These are phyloP conservation scores for Metschnikowia chrysomelidarum DNA, from an alignment of 805 yeast species.

Conservation along the genomic window DNA sequence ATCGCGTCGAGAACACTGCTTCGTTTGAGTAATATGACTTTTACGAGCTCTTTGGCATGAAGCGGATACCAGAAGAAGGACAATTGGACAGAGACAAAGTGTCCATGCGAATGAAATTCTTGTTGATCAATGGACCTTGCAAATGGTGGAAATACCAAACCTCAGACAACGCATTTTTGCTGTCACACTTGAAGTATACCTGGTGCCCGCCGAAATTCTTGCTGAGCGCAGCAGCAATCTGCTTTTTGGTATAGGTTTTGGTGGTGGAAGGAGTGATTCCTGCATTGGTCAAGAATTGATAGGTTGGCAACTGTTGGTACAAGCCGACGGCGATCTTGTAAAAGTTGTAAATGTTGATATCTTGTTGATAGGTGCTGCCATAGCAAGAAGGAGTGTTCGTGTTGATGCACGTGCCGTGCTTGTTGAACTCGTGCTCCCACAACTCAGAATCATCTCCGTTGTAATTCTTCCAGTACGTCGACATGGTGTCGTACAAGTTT, in stretches of 20 bases:
- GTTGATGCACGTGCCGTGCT: slow-evolving; percentile 43
- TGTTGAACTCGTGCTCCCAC: slow-evolving; percentile 45
- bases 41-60: slow-evolving; percentile 59
- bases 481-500: slow-evolving; percentile 17
- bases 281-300: slow-evolving; percentile 30
- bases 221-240: slow-evolving; percentile 33
- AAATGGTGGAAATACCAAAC: slow-evolving; percentile 28
- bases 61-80: slow-evolving; percentile 65
- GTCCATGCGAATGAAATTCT: slow-evolving; percentile 54
- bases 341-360: slow-evolving; percentile 29
- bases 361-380: slow-evolving; percentile 19
- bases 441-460: slow-evolving; percentile 32
- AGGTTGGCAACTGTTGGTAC: slow-evolving; percentile 36
- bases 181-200: slow-evolving; percentile 37
- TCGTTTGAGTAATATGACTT: no score
- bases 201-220: slow-evolving; percentile 29
- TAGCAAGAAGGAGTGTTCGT: slow-evolving; percentile 39
- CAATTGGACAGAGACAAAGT: slow-evolving; percentile 58
- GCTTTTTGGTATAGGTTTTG: slow-evolving; percentile 30
- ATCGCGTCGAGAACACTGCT: no score
- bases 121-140: slow-evolving; percentile 21
- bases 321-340: slow-evolving; percentile 31
- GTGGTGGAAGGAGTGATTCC: slow-evolving; percentile 37
- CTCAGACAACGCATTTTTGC: slow-evolving; percentile 21
- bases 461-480: slow-evolving; percentile 25